Conservation (phyloP, 73 alveolate species). For the Tetrahymena borealis region DNA sequence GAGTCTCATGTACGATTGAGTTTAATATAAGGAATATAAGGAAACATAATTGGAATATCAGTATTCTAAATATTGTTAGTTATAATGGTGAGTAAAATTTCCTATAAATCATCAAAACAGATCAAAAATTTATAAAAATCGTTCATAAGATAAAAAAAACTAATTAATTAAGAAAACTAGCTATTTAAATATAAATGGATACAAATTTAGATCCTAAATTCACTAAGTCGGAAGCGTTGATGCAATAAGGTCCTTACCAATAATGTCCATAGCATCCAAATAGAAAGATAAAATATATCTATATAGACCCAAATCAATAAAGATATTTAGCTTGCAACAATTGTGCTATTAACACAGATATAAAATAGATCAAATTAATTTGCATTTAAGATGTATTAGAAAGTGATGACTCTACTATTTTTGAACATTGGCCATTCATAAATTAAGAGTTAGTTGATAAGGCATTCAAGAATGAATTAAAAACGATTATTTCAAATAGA, state of each 20-base stretch:
- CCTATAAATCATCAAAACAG: too few relatives aligned
- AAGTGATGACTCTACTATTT: background rate
- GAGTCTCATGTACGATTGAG: too few relatives aligned
- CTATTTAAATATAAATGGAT: background rate
- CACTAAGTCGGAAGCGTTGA: background rate
- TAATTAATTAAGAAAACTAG: too few relatives aligned
- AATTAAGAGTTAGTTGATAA: background rate
- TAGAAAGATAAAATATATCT: background rate
- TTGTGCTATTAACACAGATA: background rate
- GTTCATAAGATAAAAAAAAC: too few relatives aligned
- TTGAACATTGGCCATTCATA: background rate
- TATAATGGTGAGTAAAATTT: too few relatives aligned
- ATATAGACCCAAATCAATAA: background rate
- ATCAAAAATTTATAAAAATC: too few relatives aligned
- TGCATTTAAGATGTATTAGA: background rate
- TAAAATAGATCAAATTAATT: background rate
- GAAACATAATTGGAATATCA: too few relatives aligned
- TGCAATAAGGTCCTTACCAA: background rate
- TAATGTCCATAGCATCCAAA: background rate
- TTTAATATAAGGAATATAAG: too few relatives aligned
- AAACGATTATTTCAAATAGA: background rate
- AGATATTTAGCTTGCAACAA: background rate
- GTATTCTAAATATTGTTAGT: too few relatives aligned
- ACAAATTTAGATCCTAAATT: background rate
- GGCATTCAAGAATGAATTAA: background rate